These are phyloP conservation scores for Eutypella sp. DNA, from an alignment of 2,329 filamentous ascomycete genomes.

Conservation along the genomic window DNA sequence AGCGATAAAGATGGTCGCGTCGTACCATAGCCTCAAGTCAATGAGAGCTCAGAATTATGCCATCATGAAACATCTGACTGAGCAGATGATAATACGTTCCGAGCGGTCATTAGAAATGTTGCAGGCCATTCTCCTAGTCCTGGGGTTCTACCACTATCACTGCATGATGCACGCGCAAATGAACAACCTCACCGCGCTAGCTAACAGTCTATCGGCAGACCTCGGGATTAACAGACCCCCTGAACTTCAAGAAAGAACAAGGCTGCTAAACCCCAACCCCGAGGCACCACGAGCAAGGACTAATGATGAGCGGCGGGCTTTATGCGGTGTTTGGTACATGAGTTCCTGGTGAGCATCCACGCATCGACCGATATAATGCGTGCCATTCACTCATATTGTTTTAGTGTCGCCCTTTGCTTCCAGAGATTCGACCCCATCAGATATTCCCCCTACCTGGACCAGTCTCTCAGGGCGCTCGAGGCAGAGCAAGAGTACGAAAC, in stretches of 20 bases:
- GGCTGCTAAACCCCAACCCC: constrained; percentile 37
- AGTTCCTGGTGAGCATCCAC: constrained; percentile 42
- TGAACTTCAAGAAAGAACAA: constrained; percentile 35
- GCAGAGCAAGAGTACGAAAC: constrained; percentile 38
- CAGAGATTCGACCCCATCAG: constrained; percentile 42
- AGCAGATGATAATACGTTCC: constrained; percentile 44
- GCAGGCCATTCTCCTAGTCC: constrained; percentile 42
- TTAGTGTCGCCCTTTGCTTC: constrained; percentile 38
- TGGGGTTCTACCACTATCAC: constrained; percentile 51
- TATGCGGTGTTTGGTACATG: constrained; percentile 51
- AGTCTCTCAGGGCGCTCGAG: constrained; percentile 44
- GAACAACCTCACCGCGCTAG: constrained; percentile 45
- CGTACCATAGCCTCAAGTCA: constrained; percentile 39
- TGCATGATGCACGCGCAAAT: constrained; percentile 49
- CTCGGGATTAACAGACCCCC: constrained; percentile 40
- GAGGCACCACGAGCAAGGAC: constrained; percentile 35
- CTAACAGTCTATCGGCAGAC: constrained; percentile 42
- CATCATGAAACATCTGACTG: constrained; percentile 40
- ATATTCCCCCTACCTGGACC: constrained; percentile 48
- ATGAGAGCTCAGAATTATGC: constrained; percentile 47
- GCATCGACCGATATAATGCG: not conserved
- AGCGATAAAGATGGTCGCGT: constrained; percentile 45
- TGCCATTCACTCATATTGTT: not conserved
- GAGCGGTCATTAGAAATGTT: constrained; percentile 47
- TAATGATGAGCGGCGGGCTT: constrained; percentile 47